Evolutionary conservation across 2,329 filamentous ascomycete genomes (phyloP).

Genomic region (Dothideomycetes sp.): DNA sequence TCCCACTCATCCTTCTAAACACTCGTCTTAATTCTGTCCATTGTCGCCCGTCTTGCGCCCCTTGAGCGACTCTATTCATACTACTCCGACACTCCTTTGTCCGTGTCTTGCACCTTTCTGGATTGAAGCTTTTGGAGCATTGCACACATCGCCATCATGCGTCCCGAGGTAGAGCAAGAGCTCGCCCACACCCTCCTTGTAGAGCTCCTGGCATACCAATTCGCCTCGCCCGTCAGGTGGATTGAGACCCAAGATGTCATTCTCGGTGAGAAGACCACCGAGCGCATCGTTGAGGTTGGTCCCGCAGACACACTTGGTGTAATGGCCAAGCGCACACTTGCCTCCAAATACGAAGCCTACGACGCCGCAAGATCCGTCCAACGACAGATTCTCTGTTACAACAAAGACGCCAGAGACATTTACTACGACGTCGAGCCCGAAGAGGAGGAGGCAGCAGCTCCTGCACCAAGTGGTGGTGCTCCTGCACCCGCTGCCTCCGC

Average conservation of each 20-base stretch:
- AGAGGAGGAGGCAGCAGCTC: slow-evolving; percentile 63
- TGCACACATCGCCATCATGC: slow-evolving; percentile 50
- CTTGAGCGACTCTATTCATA: no score
- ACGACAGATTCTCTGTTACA: slow-evolving; percentile 97
- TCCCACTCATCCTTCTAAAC: neutral
- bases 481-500: slow-evolving; percentile 34
- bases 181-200: slow-evolving; percentile 96
- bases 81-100: slow-evolving; percentile 2
- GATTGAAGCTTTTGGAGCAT: slow-evolving; percentile 7
- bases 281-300: slow-evolving; percentile 95
- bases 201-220: slow-evolving; percentile 97
- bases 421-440: slow-evolving; percentile 97
- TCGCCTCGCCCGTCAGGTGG: slow-evolving; percentile 97
- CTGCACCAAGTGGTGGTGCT: slow-evolving; percentile 38
- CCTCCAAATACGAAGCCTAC: slow-evolving; percentile 96
- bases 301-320: slow-evolving; percentile 93
- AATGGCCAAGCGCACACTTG: slow-evolving; percentile 92
- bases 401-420: slow-evolving; percentile 98
- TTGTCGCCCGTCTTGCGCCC: no score
- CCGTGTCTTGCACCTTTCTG: slow-evolving; percentile 4
- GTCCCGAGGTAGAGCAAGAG: slow-evolving; percentile 98
- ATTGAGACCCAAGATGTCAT: slow-evolving; percentile 99
- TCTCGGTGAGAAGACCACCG: slow-evolving; percentile 86
- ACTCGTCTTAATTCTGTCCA: neutral
- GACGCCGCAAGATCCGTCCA: slow-evolving; percentile 94